These are phyloP conservation scores for Firmiana major DNA, from an alignment of 345 rosid genomes.

Conservation along the genomic window DNA sequence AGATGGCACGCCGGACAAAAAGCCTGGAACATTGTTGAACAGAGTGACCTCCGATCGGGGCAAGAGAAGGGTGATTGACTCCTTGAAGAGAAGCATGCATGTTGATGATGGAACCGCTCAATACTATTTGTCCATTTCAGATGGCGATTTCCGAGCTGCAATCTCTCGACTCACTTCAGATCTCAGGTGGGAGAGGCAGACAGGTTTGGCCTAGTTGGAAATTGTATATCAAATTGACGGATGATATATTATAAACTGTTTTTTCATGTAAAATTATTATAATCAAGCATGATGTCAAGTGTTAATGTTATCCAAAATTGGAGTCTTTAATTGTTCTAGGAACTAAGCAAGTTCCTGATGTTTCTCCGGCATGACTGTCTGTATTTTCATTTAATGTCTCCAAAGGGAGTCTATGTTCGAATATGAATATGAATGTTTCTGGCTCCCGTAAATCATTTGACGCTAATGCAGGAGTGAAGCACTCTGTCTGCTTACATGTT, in stretches of 20 bases:
- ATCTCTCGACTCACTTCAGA: constrained; percentile 65
- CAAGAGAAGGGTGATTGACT: constrained; percentile 58
- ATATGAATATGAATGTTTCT: not conserved
- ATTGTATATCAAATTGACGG: not conserved
- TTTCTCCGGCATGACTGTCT: not conserved
- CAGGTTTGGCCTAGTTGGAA: constrained; percentile 34
- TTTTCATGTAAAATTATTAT: not conserved
- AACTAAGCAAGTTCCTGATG: not conserved
- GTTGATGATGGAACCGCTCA: constrained; percentile 84
- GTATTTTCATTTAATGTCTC: not conserved
- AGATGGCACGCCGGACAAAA: constrained; percentile 50
- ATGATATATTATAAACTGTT: not conserved
- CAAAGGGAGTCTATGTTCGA: not conserved
- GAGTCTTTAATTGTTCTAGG: not conserved
- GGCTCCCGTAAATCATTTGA: not conserved
- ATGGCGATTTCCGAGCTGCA: constrained; percentile 77
- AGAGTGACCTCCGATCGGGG: constrained; percentile 46
- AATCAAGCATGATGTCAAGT: not conserved
- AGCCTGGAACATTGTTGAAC: constrained; percentile 24
- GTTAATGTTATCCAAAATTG: not conserved
- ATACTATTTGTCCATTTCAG: constrained; percentile 72
- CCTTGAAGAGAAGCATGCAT: constrained; percentile 84
- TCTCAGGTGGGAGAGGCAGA: constrained; percentile 67
- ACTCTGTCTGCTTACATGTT: not conserved
- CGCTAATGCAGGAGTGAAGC: not conserved